These are phyloP conservation scores for Hansenula sp. DNA, from an alignment of 1,139 yeast species.

Conservation along the genomic window DNA sequence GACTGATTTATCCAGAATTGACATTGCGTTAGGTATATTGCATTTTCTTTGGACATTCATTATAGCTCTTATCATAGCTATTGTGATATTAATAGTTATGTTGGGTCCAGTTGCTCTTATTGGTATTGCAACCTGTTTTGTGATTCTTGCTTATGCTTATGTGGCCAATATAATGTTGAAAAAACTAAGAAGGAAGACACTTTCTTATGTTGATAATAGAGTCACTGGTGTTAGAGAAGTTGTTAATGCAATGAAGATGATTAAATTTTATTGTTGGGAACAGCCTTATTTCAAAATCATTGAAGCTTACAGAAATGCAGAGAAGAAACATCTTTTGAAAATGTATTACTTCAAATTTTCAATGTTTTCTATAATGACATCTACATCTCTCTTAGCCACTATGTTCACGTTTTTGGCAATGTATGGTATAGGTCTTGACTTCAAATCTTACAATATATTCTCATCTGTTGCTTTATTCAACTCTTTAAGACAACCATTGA, in stretches of 20 bases:
- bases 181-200: slow-evolving; percentile 38
- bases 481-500: slow-evolving; percentile 58
- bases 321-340: slow-evolving; percentile 42
- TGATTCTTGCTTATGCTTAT: slow-evolving; percentile 29
- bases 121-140: slow-evolving; percentile 45
- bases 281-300: slow-evolving; percentile 45
- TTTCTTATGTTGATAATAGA: slow-evolving; percentile 51
- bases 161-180: slow-evolving; percentile 34
- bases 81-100: slow-evolving; percentile 55
- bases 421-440: slow-evolving; percentile 36
- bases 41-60: slow-evolving; percentile 61
- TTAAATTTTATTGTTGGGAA: slow-evolving; percentile 78
- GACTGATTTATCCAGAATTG: slow-evolving; percentile 72
- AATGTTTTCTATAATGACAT: slow-evolving; percentile 32
- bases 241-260: slow-evolving; percentile 58
- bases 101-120: slow-evolving; percentile 64
- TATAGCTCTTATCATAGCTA: slow-evolving; percentile 42
- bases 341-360: slow-evolving; percentile 46
- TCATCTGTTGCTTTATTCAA: slow-evolving; percentile 70
- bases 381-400: slow-evolving; percentile 59
- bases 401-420: slow-evolving; percentile 62
- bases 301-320: slow-evolving; percentile 41
- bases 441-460: slow-evolving; percentile 60
- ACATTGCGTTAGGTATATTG: slow-evolving; percentile 60
- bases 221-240: slow-evolving; percentile 62